These are phyloP conservation scores for Termitomyces sp. DNA, from an alignment of 768 basidiomycete species.

Conservation along the genomic window DNA sequence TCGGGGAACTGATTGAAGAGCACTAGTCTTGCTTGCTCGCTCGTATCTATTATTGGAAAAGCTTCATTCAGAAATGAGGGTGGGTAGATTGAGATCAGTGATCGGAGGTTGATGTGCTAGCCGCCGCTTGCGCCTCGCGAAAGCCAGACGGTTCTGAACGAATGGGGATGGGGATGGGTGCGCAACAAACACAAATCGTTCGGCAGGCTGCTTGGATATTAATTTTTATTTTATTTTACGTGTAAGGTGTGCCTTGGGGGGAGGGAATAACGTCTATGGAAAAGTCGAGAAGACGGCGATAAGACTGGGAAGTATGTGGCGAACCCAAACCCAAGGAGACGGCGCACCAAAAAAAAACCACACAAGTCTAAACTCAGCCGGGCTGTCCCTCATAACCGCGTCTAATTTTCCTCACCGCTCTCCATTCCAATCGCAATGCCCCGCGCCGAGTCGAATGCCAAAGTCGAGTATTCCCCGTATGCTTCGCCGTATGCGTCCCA, in stretches of 20 bases:
- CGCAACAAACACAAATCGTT: constrained; percentile 3
- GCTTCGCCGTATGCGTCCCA: constrained; percentile 21
- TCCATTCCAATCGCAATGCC: constrained; percentile 33
- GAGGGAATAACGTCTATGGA: constrained; percentile 1
- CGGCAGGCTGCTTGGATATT: constrained; percentile 13
- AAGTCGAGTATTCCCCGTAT: constrained; percentile 21
- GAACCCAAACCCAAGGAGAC: constrained; percentile 18
- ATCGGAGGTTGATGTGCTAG: constrained; percentile 14
- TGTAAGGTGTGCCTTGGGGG: constrained; percentile 9
- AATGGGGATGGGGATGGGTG: too few species aligned
- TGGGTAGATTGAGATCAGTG: too few species aligned
- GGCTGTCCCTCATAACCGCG: constrained; percentile 17
- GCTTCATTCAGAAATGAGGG: too few species aligned
- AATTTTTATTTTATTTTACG: constrained; percentile 11
- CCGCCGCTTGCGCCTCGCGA: constrained; percentile 10
- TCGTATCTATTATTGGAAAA: too few species aligned
- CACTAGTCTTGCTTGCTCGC: too few species aligned
- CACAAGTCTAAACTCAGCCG: constrained; percentile 27
- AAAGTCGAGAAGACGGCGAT: constrained; percentile 8
- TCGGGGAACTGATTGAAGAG: too few species aligned
- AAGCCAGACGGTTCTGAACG: constrained; percentile 10
- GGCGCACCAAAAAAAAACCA: constrained; percentile 10
- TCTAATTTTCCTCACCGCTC: constrained; percentile 22
- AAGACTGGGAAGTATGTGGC: constrained; percentile 8
- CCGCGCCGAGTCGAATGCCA: constrained; percentile 31